Base-by-base conservation (phyloP, 2,329 filamentous ascomycete genomes). In the Colletotrichum tofieldiae region DNA sequence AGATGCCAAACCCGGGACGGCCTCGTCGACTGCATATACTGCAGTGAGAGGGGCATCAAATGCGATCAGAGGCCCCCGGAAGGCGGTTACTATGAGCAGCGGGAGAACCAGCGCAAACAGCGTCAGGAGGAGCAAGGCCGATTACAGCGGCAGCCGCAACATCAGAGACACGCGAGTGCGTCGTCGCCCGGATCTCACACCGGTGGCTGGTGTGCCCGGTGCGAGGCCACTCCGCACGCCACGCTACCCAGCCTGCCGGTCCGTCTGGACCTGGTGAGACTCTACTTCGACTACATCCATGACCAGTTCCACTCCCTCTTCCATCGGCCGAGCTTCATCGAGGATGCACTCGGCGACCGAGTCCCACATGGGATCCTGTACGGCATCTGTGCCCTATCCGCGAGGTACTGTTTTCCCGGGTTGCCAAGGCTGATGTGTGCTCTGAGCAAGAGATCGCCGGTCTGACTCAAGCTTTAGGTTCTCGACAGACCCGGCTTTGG, bases 11-110 rank as follows among this genome's bases (percentile, higher is more conserved):
- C 59, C 35, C 65, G 61, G 29, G 62, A 74, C 37, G 71, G 66
- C 26, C 77, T 83, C 20, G 88, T 88, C 2, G 78, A 82, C 23
- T 92, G 89, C 75, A 78, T 84, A 11, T 84, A 89, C 56, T 91
- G 90, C 76, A 77, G 79, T 0, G 84, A 86, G 64, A 84, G 87
- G 29, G 79, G 80, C 1, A 77, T 90, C 2, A 61, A 76, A 0
- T 91, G 89, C 78, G 77, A 82, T 11, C 90, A 90, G 41, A 52
- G 58, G 61, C 70, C 73, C 3, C 73, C 73, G 1, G 62, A 71
- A 6, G 73, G 73, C 43, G 73, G 73, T 9, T 74, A 74, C 43
- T 73, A 74, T 45, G 73, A 74, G 55, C 66, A 73, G 61, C 61
- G 71, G 39, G 73, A 73, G 55, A 70, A 71, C 11, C 63, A 60